Conservation (phyloP, 1,284 basidiomycete genomes). For the Apiotrichum sp. region DNA sequence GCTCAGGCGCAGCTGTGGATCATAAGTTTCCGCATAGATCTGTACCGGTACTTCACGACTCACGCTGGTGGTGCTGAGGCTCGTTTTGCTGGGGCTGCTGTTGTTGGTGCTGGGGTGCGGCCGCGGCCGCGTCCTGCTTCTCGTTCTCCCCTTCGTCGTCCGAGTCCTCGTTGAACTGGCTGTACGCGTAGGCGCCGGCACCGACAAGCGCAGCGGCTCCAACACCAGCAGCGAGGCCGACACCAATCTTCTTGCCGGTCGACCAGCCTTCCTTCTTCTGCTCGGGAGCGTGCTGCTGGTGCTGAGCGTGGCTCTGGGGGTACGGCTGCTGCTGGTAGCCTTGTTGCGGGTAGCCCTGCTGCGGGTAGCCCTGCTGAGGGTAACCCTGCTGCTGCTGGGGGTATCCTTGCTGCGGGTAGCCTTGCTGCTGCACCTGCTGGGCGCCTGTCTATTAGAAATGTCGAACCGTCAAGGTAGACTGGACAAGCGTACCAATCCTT, state of each 20-base stretch:
- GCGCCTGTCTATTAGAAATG: too few relatives aligned
- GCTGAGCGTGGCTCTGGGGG: not conserved
- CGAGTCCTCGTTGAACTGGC: not conserved
- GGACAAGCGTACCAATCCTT: too few relatives aligned
- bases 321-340: not conserved
- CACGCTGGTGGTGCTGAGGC: not conserved
- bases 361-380: not conserved
- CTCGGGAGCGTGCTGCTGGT: not conserved
- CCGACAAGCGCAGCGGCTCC: conserved; percentile 1
- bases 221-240: not conserved
- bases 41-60: not conserved
- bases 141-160: not conserved
- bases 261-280: conserved; percentile 2
- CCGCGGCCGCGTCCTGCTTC: not conserved
- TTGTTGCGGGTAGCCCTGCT: not conserved
- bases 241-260: conserved; percentile 4
- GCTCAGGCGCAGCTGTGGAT: not conserved
- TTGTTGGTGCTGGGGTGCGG: too few relatives aligned
- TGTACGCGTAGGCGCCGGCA: not conserved
- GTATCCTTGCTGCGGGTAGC: not conserved
- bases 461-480: too few relatives aligned
- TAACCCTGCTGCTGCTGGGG: not conserved
- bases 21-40: not conserved
- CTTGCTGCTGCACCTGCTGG: conserved; percentile 1
- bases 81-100: not conserved